These are phyloP conservation scores for Pogostemon cablin DNA, from an alignment of 257 asterid genomes.

Conservation along the genomic window DNA sequence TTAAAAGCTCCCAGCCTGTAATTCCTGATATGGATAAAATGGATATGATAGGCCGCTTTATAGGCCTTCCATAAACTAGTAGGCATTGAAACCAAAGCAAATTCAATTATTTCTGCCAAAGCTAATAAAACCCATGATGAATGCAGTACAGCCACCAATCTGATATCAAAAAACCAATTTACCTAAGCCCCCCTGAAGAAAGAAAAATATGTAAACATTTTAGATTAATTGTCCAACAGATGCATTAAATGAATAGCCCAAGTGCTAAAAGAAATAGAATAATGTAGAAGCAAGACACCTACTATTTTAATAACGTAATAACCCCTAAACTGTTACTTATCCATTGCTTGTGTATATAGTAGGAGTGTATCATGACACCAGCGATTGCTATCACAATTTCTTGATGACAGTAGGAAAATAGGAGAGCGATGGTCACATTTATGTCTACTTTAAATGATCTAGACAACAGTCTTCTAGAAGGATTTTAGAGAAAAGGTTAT, in stretches of 20 bases:
- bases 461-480: constrained; percentile 11
- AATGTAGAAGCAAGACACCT: neutral
- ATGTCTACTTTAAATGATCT: neutral
- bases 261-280: neutral
- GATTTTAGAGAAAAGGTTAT: neutral
- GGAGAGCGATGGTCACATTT: neutral
- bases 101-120: neutral
- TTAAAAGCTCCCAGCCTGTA: constrained; percentile 11
- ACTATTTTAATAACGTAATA: constrained; percentile 8
- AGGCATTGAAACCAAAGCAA: constrained; percentile 18
- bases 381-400: neutral
- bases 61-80: neutral
- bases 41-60: neutral
- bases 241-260: constrained; percentile 14
- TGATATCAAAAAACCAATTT: constrained; percentile 21
- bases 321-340: neutral
- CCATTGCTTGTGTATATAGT: neutral
- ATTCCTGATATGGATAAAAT: constrained; percentile 9
- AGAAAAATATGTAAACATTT: constrained; percentile 13
- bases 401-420: neutral
- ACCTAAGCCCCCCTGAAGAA: constrained; percentile 18
- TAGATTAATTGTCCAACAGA: constrained; percentile 3
- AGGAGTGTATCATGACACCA: neutral
- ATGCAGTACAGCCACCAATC: constrained; percentile 23
- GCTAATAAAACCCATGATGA: constrained; percentile 12